Conservation (phyloP, 768 basidiomycete genomes). For the Tricholomella constricta region DNA sequence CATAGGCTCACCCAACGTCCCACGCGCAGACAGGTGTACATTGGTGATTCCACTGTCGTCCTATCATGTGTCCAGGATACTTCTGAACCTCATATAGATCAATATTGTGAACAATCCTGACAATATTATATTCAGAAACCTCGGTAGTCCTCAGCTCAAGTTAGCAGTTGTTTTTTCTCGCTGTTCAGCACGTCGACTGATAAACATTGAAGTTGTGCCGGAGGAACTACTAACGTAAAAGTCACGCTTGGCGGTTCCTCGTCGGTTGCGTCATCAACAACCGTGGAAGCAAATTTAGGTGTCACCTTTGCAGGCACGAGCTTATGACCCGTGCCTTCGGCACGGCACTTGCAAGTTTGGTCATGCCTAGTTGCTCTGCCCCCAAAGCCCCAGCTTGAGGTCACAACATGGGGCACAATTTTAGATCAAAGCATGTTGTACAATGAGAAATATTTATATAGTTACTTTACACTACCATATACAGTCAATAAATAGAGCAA, state of each 20-base stretch:
- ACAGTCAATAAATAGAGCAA: too few relatives aligned
- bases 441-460: too few relatives aligned
- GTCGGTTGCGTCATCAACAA: conserved; percentile 7
- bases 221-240: conserved; percentile 1
- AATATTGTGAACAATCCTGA: conserved; percentile 15
- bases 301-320: conserved; percentile 5
- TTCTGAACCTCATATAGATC: background rate
- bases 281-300: conserved; percentile 7
- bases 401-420: too few relatives aligned
- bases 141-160: conserved; percentile 14
- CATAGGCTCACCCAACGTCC: conserved; percentile 10
- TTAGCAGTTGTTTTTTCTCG: background rate
- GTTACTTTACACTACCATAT: too few relatives aligned
- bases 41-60: background rate
- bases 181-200: background rate
- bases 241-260: conserved; percentile 11
- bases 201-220: conserved; percentile 6
- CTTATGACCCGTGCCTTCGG: too few relatives aligned
- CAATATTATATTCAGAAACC: conserved; percentile 6
- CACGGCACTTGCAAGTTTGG: too few relatives aligned
- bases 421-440: too few relatives aligned
- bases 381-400: too few relatives aligned
- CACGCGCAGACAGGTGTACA: conserved; percentile 15
- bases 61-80: background rate
- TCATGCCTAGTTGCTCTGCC: too few relatives aligned